phyloP scores from a whole-genome alignment of 768 basidiomycete genomes.

The Dentipellis sp. region DNA sequence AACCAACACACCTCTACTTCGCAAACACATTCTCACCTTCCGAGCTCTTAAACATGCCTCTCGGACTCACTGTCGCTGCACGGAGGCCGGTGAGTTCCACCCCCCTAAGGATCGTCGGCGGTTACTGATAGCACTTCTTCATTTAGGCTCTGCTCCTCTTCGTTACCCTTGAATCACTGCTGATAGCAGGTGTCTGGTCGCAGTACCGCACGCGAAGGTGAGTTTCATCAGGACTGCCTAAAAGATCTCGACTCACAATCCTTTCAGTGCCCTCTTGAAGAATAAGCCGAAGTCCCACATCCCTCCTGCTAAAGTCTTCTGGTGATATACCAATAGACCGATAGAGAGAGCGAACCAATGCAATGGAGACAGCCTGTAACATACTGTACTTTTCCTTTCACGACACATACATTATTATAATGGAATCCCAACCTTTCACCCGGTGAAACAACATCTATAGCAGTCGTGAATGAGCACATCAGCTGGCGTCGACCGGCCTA shows the following conservation, averaged over 20 bases:
- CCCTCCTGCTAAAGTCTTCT: slow-evolving; percentile 1
- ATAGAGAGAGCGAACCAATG: no score
- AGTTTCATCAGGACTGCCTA: background rate
- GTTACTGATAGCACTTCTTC: background rate
- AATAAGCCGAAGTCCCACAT: slow-evolving; percentile 4
- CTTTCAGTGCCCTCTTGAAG: background rate
- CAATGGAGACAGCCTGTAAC: no score
- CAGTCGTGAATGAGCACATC: background rate
- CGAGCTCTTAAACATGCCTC: background rate
- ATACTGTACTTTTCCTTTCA: no score
- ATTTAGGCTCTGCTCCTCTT: slow-evolving; percentile 18
- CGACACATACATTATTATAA: no score
- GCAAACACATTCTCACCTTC: no score
- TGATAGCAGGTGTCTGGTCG: slow-evolving; percentile 15
- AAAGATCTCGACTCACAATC: background rate
- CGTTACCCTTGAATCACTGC: slow-evolving; percentile 14
- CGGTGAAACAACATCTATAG: no score
- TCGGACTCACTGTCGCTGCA: slow-evolving; percentile 6
- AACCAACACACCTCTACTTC: no score
- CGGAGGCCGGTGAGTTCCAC: slow-evolving; percentile 16
- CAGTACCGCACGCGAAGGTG: slow-evolving; percentile 19
- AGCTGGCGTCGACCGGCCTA: background rate
- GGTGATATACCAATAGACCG: background rate
- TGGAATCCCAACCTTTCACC: no score
- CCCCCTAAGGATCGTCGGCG: background rate